Conservation (phyloP, 441 rosid species). For the Jatropha multifida region DNA sequence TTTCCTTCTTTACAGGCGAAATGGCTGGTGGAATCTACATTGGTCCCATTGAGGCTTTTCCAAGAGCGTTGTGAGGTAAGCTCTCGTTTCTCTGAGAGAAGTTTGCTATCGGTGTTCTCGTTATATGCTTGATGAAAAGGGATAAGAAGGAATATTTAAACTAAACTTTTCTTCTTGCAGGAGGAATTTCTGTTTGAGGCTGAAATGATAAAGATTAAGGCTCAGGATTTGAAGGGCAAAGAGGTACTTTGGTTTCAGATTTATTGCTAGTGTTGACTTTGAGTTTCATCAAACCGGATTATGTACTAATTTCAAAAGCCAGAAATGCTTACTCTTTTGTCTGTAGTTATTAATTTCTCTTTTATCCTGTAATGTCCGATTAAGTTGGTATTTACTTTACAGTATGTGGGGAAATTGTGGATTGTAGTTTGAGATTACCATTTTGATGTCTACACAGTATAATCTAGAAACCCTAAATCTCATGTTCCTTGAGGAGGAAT, state of each 20-base stretch:
- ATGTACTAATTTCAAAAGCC: constrained; percentile 3
- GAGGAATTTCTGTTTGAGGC: constrained; percentile 99
- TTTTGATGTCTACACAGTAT: not conserved
- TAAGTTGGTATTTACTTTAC: not conserved
- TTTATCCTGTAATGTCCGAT: not conserved
- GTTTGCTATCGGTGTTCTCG: constrained; percentile 9
- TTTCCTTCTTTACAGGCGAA: constrained; percentile 61
- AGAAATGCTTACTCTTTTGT: not conserved
- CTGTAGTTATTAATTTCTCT: not conserved
- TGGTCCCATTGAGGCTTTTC: constrained; percentile 87
- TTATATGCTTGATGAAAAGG: not conserved
- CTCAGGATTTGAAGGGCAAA: constrained; percentile 98
- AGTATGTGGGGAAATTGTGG: not conserved
- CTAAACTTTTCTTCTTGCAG: constrained; percentile 40
- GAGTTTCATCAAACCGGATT: not conserved
- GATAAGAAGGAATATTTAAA: constrained; percentile 14
- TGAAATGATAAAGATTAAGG: constrained; percentile 97
- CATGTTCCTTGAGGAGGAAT: not conserved
- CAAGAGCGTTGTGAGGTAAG: constrained; percentile 98
- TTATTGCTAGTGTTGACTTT: not conserved
- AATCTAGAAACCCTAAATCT: not conserved
- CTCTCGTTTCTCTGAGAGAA: constrained; percentile 13
- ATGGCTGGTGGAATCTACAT: constrained; percentile 88
- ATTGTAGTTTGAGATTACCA: not conserved
- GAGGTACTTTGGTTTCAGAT: constrained; percentile 61